phyloP scores from a whole-genome alignment of 148 eudicot species.

The Fagopyrum esculentum region DNA sequence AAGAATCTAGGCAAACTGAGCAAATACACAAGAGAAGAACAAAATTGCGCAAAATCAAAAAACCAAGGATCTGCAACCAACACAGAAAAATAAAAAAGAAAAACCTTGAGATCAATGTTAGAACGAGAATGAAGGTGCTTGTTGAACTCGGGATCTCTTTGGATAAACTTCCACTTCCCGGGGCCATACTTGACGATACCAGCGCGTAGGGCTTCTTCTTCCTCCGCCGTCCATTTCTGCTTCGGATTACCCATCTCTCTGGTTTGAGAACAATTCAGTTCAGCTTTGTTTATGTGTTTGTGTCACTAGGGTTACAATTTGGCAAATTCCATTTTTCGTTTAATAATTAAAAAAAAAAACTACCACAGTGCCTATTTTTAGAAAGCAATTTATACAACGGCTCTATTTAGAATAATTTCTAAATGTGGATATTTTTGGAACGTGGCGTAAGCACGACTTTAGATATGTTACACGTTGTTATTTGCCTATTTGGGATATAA shows the following conservation, averaged over 20 bases:
- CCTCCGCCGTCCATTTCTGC: conserved; percentile 95
- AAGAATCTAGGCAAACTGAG: neutral
- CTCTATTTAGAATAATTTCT: no score
- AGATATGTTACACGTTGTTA: no score
- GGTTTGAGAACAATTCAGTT: neutral
- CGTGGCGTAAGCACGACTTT: no score
- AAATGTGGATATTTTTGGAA: no score
- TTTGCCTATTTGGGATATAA: no score
- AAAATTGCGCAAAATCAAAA: neutral
- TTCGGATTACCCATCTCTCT: conserved; percentile 79
- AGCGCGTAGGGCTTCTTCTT: conserved; percentile 75
- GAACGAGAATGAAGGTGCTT: conserved; percentile 60
- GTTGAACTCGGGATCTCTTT: conserved; percentile 70
- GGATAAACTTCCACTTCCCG: conserved; percentile 89
- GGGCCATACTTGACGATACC: conserved; percentile 81
- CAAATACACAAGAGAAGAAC: neutral
- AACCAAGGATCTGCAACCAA: neutral
- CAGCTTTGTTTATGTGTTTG: neutral
- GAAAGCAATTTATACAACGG: no score
- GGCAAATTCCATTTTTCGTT: neutral
- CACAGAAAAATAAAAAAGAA: neutral
- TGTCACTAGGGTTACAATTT: conserved; percentile 6
- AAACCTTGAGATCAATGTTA: conserved; percentile 90
- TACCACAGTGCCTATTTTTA: no score
- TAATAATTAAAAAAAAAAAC: neutral